Evolutionary conservation across 257 asterid species (phyloP).

Genomic region (Eustoma russellianum): DNA sequence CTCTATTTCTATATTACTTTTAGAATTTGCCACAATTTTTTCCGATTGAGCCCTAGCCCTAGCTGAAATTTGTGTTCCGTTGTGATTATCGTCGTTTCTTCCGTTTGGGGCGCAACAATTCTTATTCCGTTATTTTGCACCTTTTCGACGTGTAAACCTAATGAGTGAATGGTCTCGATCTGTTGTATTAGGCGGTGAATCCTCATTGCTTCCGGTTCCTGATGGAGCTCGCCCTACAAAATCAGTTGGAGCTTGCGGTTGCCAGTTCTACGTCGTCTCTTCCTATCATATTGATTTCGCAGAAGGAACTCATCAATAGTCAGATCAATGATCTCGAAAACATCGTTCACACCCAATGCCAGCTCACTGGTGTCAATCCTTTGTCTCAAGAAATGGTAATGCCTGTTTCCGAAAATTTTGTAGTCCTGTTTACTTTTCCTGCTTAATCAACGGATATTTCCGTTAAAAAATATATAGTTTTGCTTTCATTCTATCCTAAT

Average conservation of each 20-base stretch:
- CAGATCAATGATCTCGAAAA: constrained; percentile 76
- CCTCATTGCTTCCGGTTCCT: neutral
- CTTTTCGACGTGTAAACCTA: neutral
- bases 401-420: neutral
- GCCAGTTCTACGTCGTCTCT: constrained; percentile 40
- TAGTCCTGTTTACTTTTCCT: too few relatives aligned
- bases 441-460: too few relatives aligned
- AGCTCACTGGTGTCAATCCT: constrained; percentile 91
- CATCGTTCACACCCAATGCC: constrained; percentile 69
- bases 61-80: neutral
- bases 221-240: constrained; percentile 39
- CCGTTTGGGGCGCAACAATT: neutral
- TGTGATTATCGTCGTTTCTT: neutral
- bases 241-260: constrained; percentile 36
- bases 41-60: constrained; percentile 10
- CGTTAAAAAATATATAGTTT: too few relatives aligned
- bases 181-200: constrained; percentile 1
- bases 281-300: constrained; percentile 46
- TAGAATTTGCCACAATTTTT: neutral
- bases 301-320: constrained; percentile 42
- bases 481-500: too few relatives aligned
- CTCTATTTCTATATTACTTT: neutral
- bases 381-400: constrained; percentile 95
- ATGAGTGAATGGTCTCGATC: constrained; percentile 11
- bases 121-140: too few relatives aligned